Percentiles rank a stretch among this genome's conserved stretches.
Conservation (phyloP, 1,139 yeast genomes). For the Trichomonascaceae sp. region DNA sequence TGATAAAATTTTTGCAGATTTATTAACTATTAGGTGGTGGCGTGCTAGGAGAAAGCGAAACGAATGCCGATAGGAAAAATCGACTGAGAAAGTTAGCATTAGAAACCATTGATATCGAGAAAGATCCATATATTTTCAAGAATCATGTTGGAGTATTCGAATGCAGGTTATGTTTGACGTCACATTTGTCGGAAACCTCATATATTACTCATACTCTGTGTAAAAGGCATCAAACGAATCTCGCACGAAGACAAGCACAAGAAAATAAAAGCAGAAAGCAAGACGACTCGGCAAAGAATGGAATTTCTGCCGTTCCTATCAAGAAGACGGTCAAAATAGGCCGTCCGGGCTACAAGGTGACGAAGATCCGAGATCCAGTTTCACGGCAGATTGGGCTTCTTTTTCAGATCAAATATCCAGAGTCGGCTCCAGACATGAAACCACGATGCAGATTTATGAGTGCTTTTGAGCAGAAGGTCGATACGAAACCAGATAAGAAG, state of each 20-base stretch:
- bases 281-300: constrained; percentile 28
- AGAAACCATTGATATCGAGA: constrained; percentile 57
- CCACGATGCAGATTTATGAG: constrained; percentile 74
- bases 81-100: constrained; percentile 60
- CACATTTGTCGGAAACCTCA: constrained; percentile 69
- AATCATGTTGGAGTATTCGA: constrained; percentile 72
- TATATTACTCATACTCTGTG: constrained; percentile 79
- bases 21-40: constrained; percentile 48
- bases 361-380: constrained; percentile 59
- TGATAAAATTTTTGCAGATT: neutral
- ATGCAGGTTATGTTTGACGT: constrained; percentile 69
- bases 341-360: constrained; percentile 59
- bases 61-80: constrained; percentile 59
- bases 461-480: constrained; percentile 58
- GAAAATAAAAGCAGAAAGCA: constrained; percentile 24
- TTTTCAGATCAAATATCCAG: constrained; percentile 51
- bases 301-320: constrained; percentile 26
- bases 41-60: constrained; percentile 61
- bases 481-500: constrained; percentile 36
- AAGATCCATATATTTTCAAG: constrained; percentile 68
- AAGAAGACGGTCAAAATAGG: constrained; percentile 65
- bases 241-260: constrained; percentile 48
- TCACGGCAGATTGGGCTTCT: constrained; percentile 55
- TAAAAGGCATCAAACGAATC: constrained; percentile 61
- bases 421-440: constrained; percentile 39